A percentile compares a stretch with the other conserved stretches of the same genome.
Conservation (phyloP, 495 filamentous ascomycete genomes). For the Astrocystis sublimbata region DNA sequence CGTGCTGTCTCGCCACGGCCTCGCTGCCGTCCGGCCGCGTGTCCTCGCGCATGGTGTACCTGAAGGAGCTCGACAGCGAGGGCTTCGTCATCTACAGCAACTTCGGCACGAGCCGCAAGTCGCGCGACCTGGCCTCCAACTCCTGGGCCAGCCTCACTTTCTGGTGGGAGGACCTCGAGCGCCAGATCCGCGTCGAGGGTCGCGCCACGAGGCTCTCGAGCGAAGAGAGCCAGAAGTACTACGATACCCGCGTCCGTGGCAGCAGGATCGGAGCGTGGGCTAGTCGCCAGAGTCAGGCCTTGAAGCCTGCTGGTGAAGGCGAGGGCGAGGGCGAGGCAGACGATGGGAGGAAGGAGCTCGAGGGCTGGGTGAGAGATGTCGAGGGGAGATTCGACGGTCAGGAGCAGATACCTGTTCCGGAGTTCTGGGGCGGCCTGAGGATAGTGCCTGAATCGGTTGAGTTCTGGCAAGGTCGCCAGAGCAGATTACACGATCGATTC, state of each 20-base stretch:
- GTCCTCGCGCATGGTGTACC: slow-evolving; percentile 81
- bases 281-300: slow-evolving; percentile 77
- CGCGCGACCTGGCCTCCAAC: slow-evolving; percentile 64
- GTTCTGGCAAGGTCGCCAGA: slow-evolving; percentile 92
- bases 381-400: slow-evolving; percentile 69
- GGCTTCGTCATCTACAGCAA: slow-evolving; percentile 90
- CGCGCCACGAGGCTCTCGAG: slow-evolving; percentile 61
- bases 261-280: slow-evolving; percentile 92
- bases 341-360: slow-evolving; percentile 65
- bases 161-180: slow-evolving; percentile 73
- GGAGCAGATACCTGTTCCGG: slow-evolving; percentile 83
- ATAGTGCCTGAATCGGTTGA: slow-evolving; percentile 83
- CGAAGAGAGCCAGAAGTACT: slow-evolving; percentile 86
- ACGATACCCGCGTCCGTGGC: slow-evolving; percentile 74
- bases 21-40: slow-evolving; percentile 82
- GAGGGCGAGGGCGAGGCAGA: slow-evolving; percentile 43
- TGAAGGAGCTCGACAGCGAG: slow-evolving; percentile 77
- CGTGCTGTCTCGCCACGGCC: slow-evolving; percentile 78
- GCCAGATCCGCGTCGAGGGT: slow-evolving; percentile 87
- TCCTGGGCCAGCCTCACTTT: slow-evolving; percentile 71
- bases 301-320: slow-evolving; percentile 48
- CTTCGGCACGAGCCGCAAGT: slow-evolving; percentile 76
- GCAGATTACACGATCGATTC: slow-evolving; percentile 91
- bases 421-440: slow-evolving; percentile 92
- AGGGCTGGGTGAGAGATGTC: slow-evolving; percentile 67